Evolutionary conservation across 148 eudicot genomes (phyloP), one percentile per base, ranked within the genome.

Genomic region (Arctostaphylos glauca): DNA sequence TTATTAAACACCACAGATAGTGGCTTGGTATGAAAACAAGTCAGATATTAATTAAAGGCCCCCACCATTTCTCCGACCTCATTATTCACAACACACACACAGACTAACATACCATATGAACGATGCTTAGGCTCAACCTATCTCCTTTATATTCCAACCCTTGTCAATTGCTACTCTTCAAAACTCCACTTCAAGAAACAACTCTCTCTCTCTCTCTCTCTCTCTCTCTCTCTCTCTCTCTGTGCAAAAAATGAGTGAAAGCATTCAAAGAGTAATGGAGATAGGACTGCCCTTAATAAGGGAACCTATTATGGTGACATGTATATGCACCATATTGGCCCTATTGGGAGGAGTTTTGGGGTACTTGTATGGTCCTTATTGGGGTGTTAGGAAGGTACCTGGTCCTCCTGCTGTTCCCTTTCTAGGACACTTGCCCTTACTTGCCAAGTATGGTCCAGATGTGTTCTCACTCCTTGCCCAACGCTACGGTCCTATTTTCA

Each of bases 381-480:
- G 93, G 98, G 84, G 85, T 74, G 93, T 94, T 5, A 89, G 95
- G 73, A 89, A 87, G 83, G 87, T 94, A 2, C 98, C 96, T 31
- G 92, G 95, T 19, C 95, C 96, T 84, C 89, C 91, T 23, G 84
- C 90, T 19, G 52, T 89, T 80, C 96, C 96, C 23, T 84, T 94
- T 60, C 49, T 93, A n/a, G 98, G 98, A 55, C 96, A 94, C 84
- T 86, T 94, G 73, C 98, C 89, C 78, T 86, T 91, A 91, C 74
- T 94, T 81, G 95, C 96, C 49, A 91, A 91, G 85, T 84, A 90
- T 81, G 98, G 96, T 62, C 96, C 93, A 56, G 90, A 88, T 54
- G 89, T 93, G 9, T 91, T 94, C 89, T 79, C 92, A 55, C 75
- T 88, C 79, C 90, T 94, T 68, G 92, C 96, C 83, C 86, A 84